Evolutionary conservation across 805 yeast genomes (phyloP), one percentile per base, ranked within the genome.

Genomic region (Monosporozyma aquatica): DNA sequence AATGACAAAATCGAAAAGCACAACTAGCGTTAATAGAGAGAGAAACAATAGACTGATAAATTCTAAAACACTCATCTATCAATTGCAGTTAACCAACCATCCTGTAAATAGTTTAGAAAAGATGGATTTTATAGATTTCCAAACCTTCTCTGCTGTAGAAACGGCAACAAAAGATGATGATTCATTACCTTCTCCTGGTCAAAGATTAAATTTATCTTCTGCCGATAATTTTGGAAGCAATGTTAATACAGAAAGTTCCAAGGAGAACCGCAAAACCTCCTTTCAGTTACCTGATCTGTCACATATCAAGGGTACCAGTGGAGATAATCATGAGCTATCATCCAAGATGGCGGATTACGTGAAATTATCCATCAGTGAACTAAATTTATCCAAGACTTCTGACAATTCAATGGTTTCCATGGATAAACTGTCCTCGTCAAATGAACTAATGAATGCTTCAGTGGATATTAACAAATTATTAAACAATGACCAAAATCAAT

Each of bases 41-140:
- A n/a, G n/a, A n/a, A n/a, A n/a, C n/a, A n/a, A n/a, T n/a, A n/a
- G n/a, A n/a, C n/a, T n/a, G n/a, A n/a, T n/a, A n/a, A n/a, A n/a
- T n/a, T n/a, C n/a, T n/a, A n/a, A n/a, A n/a, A n/a, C n/a, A n/a
- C n/a, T n/a, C n/a, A n/a, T n/a, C n/a, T n/a, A n/a, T n/a, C n/a
- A n/a, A n/a, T n/a, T n/a, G n/a, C n/a, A n/a, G n/a, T n/a, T n/a
- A n/a, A n/a, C n/a, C n/a, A n/a, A n/a, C n/a, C n/a, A 36, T 15
- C 14, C 7, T 5, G 15, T 24, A 3, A 36, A n/a, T 6, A 34
- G 14, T 23, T 5, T 17, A 36, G 10, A 22, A 17, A 34, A 6
- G 8, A 65, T 38, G 69, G 82, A 52, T 56, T 78, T 44, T 58
- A 74, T 26, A 53, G 81, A 44, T 74, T 78, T 15, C 53, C 78